phyloP scores from a whole-genome alignment of 2,329 filamentous ascomycete species.

The Phaeophleospora eucalypticola region DNA sequence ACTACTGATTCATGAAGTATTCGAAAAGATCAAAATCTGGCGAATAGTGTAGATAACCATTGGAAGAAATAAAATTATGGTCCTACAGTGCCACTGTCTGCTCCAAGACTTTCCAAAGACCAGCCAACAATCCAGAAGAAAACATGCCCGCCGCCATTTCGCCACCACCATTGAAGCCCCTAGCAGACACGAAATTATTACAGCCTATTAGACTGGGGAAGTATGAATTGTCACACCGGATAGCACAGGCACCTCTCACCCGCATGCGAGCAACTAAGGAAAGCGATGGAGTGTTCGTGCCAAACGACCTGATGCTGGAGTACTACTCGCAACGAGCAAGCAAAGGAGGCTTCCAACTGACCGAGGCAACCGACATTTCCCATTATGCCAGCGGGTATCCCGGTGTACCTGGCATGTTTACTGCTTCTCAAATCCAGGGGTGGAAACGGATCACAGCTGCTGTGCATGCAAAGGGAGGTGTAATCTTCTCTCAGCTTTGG shows the following conservation, averaged over 20 bases:
- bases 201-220: slow-evolving; percentile 32
- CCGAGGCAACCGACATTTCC: slow-evolving; percentile 52
- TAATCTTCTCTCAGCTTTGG: slow-evolving; percentile 61
- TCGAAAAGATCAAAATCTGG: no score
- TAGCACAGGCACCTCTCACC: slow-evolving; percentile 38
- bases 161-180: slow-evolving; percentile 11
- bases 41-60: no score
- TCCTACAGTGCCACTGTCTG: no score
- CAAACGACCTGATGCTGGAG: slow-evolving; percentile 36
- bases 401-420: slow-evolving; percentile 56
- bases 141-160: slow-evolving; percentile 19
- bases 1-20: no score
- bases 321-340: slow-evolving; percentile 54
- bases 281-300: slow-evolving; percentile 43
- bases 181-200: slow-evolving; percentile 30
- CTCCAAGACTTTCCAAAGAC: no score
- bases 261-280: slow-evolving; percentile 36
- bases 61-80: no score
- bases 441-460: slow-evolving; percentile 60
- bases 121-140: neutral
- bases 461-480: slow-evolving; percentile 60
- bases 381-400: slow-evolving; percentile 41
- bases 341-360: slow-evolving; percentile 47
- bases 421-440: slow-evolving; percentile 50
- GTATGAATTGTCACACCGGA: slow-evolving; percentile 35